Evolutionary conservation across 2,329 filamentous ascomycete genomes (phyloP).

Genomic region (Xylariomycetidae sp.): DNA sequence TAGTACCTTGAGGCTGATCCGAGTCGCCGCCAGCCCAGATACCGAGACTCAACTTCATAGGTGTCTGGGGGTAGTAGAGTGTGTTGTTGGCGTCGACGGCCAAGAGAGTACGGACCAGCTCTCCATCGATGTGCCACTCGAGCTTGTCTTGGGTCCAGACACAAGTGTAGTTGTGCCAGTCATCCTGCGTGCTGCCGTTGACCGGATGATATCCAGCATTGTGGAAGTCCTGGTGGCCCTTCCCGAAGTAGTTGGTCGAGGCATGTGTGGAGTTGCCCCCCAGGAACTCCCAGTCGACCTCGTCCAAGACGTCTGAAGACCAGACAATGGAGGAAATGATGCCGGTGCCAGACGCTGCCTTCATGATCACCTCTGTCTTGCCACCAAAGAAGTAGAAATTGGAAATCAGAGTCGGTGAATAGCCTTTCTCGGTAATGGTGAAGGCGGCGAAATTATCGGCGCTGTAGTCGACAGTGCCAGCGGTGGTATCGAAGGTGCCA

Average conservation of each 20-base stretch:
- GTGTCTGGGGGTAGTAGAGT: conserved; percentile 68
- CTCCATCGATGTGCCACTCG: conserved; percentile 67
- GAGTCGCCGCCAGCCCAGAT: conserved; percentile 63
- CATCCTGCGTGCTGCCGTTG: conserved; percentile 49
- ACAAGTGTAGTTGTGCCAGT: conserved; percentile 72
- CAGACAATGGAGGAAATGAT: conserved; percentile 81
- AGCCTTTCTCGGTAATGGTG: conserved; percentile 62
- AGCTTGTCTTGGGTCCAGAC: conserved; percentile 65
- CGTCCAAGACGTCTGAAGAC: conserved; percentile 78
- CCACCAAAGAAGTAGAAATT: conserved; percentile 87
- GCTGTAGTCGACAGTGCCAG: conserved; percentile 60
- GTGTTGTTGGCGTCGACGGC: conserved; percentile 58
- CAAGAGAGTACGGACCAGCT: conserved; percentile 58
- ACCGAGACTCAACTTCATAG: conserved; percentile 65
- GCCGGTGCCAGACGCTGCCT: conserved; percentile 68
- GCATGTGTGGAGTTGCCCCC: conserved; percentile 60
- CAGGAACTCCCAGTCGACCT: conserved; percentile 83
- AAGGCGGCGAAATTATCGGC: conserved; percentile 63
- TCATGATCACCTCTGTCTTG: conserved; percentile 71
- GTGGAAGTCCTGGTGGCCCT: conserved; percentile 60
- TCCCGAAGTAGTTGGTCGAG: conserved; percentile 76
- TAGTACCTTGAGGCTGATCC: conserved; percentile 48
- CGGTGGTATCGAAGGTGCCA: conserved; percentile 65
- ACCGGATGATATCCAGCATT: conserved; percentile 58
- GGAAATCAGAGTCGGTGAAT: conserved; percentile 74